Evolutionary conservation across 2,329 filamentous ascomycete genomes (phyloP).

Genomic region (Stemphylium vesicarium): DNA sequence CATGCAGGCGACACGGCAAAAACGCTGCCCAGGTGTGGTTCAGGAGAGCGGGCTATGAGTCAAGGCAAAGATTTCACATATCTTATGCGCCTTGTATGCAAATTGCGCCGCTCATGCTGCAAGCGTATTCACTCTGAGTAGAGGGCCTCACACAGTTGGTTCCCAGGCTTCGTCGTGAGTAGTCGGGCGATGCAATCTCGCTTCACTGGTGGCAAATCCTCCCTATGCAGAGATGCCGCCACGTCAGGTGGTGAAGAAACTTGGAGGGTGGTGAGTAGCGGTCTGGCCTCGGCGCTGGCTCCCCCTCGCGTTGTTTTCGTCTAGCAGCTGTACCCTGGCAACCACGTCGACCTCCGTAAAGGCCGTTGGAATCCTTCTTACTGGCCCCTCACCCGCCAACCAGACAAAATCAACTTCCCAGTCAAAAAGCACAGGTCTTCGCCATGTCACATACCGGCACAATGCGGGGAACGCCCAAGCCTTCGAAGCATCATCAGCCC

Average conservation of each 20-base stretch:
- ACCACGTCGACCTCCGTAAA: conserved; percentile 27
- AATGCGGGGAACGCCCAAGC: conserved; percentile 74
- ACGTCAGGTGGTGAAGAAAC: conserved; percentile 4
- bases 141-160: neutral
- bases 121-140: neutral
- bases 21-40: too few relatives aligned
- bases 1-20: too few relatives aligned
- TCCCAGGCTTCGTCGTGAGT: neutral
- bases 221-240: neutral
- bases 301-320: conserved; percentile 29
- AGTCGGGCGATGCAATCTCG: neutral
- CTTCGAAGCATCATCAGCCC: conserved; percentile 65
- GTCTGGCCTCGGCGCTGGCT: conserved; percentile 24
- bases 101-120: neutral
- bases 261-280: conserved; percentile 9
- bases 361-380: conserved; percentile 23
- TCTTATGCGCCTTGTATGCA: neutral
- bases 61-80: neutral
- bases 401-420: conserved; percentile 25
- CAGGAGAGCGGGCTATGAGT: neutral
- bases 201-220: neutral
- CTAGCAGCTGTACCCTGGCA: conserved; percentile 29
- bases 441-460: conserved; percentile 68
- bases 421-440: conserved; percentile 24
- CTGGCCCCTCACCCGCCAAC: conserved; percentile 29